Evolutionary conservation across 1,284 basidiomycete genomes (phyloP), one percentile per base, ranked within the genome.

Genomic region (Meripilus lineatus): DNA sequence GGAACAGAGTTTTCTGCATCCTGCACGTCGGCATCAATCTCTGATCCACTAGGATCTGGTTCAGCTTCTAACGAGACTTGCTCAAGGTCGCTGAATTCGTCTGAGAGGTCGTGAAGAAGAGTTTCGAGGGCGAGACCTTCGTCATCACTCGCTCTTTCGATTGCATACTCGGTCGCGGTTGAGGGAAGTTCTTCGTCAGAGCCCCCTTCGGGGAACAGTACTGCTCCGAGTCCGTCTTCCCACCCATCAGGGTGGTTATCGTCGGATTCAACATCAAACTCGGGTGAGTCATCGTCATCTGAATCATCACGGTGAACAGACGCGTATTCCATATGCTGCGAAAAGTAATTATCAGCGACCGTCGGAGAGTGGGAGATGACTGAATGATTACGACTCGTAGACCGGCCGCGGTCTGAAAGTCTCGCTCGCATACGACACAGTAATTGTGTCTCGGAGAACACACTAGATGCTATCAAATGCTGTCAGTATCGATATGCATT

Each of bases 231-330:
- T 26, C 44, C 52, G 34, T 63, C 59, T 46, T 63, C 59, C 59
- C 61, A 63, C 6, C 58, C 59, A 5, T 52, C 38, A 2, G 35
- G 15, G 2, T 44, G 45, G 28, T 57, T 56, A 22, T 53, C 48
- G 21, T 47, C 47, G 38, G 46, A 47, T 17, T 53, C 49, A 8
- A 47, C 44, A 5, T 47, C 49, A 34, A 55, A 48, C 11, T 52
- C 55, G n/a, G n/a, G n/a, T n/a, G n/a, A n/a, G 17, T 51, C 44
- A 13, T 57, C 55, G 17, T 53, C 51, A 40, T 63, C 56, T 8
- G 49, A 52, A 43, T 62, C 58, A 26, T 57, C 58, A 23, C 59
- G 55, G 41, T 62, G 59, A 7, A 63, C 51, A 7, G 56, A 51
- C 7, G 58, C 44, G 24, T 51, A 50, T 36, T 61, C 58, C 40